Percentiles rank a stretch among this genome's conserved stretches.
phyloP scores from a whole-genome alignment of 1,284 basidiomycete species.

The Puccinia brachypodii region DNA sequence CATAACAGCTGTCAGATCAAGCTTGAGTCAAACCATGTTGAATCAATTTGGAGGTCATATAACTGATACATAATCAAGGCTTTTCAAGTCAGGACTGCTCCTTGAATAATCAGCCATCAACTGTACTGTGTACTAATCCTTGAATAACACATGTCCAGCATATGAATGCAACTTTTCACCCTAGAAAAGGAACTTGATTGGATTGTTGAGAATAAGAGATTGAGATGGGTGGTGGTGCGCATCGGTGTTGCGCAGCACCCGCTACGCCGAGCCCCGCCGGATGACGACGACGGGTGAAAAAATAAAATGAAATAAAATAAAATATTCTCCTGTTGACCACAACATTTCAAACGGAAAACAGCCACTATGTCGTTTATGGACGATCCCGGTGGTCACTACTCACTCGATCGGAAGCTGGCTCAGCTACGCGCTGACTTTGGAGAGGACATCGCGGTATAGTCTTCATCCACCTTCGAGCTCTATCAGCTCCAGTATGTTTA shows the following conservation, averaged over 20 bases:
- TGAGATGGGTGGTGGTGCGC: neutral
- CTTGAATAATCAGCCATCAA: too few species aligned
- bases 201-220: neutral
- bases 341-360: neutral
- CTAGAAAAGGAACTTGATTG: too few species aligned
- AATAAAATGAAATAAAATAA: neutral
- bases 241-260: neutral
- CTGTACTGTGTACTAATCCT: too few species aligned
- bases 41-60: too few species aligned
- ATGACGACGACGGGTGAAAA: neutral
- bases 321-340: neutral
- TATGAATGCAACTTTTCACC: too few species aligned
- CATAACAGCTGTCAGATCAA: too few species aligned
- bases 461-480: neutral
- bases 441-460: conserved; percentile 45
- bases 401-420: conserved; percentile 38
- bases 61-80: too few species aligned
- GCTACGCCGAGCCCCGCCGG: neutral
- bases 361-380: conserved; percentile 17
- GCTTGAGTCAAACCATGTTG: too few species aligned
- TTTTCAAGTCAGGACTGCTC: too few species aligned
- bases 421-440: conserved; percentile 46
- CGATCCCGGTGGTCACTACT: conserved; percentile 40
- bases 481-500: too few species aligned
- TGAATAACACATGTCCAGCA: too few species aligned